Evolutionary conservation across 2,329 filamentous ascomycete genomes (phyloP).

Genomic region (Aspergillus thermomutatus): DNA sequence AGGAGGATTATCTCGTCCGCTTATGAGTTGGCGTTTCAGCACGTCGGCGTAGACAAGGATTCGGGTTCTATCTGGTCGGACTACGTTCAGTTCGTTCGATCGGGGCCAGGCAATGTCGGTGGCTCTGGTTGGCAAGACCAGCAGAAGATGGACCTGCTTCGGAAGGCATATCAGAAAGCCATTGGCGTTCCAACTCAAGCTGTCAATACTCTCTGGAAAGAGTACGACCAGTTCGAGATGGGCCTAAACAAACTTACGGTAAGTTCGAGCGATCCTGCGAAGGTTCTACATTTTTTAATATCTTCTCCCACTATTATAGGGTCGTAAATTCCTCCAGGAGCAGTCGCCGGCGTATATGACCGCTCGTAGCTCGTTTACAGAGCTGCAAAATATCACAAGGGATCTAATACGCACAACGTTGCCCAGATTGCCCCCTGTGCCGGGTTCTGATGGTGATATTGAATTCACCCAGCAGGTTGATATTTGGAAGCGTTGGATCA

Average conservation of each 20-base stretch:
- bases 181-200: conserved; percentile 82
- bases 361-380: conserved; percentile 83
- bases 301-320: conserved; percentile 49
- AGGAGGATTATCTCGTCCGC: conserved; percentile 77
- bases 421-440: conserved; percentile 75
- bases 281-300: conserved; percentile 5
- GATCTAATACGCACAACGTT: conserved; percentile 73
- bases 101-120: conserved; percentile 78
- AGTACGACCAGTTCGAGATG: conserved; percentile 97
- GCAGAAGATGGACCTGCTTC: conserved; percentile 93
- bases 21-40: conserved; percentile 88
- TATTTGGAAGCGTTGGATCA: conserved; percentile 90
- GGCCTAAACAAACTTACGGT: conserved; percentile 87
- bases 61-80: conserved; percentile 89
- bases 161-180: conserved; percentile 88
- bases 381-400: conserved; percentile 82
- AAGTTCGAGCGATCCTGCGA: conserved; percentile 16
- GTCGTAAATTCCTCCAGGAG: conserved; percentile 91
- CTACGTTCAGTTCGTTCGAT: conserved; percentile 90
- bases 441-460: conserved; percentile 80
- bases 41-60: conserved; percentile 87
- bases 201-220: conserved; percentile 86
- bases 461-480: conserved; percentile 82
- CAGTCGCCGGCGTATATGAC: conserved; percentile 94
- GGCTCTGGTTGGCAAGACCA: conserved; percentile 92